Conservation (phyloP, 495 filamentous ascomycete species). For the Aspergillus mulundensis region DNA sequence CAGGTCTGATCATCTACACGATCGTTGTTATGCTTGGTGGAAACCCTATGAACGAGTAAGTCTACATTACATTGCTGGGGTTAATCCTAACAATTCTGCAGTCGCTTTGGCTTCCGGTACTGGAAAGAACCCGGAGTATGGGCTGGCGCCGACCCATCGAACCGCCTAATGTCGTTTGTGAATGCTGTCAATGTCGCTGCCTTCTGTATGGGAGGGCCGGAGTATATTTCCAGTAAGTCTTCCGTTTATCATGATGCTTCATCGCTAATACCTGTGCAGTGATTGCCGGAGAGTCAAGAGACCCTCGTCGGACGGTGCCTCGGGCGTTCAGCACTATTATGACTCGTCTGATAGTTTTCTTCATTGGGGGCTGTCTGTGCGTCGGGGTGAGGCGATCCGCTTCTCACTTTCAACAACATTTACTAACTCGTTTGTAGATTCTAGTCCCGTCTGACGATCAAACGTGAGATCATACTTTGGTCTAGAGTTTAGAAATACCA, state of each 20-base stretch:
- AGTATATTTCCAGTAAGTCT: slow-evolving; percentile 1
- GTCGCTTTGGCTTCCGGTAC: slow-evolving; percentile 1
- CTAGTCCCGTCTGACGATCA: background rate
- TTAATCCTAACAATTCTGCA: background rate
- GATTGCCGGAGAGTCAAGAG: background rate
- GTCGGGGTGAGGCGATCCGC: background rate
- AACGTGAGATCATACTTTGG: background rate
- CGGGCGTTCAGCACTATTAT: background rate
- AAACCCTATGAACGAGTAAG: slow-evolving; percentile 1
- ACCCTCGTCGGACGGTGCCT: background rate
- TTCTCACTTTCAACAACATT: background rate
- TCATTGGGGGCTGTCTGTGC: slow-evolving; percentile 3
- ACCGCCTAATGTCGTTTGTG: background rate
- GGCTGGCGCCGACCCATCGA: background rate
- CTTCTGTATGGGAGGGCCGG: slow-evolving; percentile 4
- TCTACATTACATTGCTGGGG: background rate
- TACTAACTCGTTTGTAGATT: background rate
- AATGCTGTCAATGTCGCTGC: slow-evolving; percentile 3
- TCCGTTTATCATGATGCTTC: background rate
- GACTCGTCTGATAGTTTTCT: background rate
- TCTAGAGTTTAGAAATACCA: background rate
- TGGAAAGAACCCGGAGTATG: slow-evolving; percentile 1
- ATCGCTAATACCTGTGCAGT: background rate
- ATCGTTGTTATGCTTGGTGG: slow-evolving; percentile 1
- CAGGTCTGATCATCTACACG: background rate